Base-by-base conservation (phyloP, 1,284 basidiomycete species). In the Irpex rosettiformis region DNA sequence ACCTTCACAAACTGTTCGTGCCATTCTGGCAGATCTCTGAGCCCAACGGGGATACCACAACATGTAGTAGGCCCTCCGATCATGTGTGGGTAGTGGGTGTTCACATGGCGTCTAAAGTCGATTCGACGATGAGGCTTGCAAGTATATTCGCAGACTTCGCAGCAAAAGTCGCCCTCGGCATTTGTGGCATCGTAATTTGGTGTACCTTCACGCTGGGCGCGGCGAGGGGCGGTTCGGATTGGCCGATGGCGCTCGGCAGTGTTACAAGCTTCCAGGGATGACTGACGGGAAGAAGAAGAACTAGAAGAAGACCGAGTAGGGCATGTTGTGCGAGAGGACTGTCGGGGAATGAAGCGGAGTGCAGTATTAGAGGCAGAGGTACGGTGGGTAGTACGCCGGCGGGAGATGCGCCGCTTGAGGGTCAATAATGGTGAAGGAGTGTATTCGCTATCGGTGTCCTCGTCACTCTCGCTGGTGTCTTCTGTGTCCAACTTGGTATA, bases 1-100 rank as follows among this genome's bases (percentile, higher is more conserved):
- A 72, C 72, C 47, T 65, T 55, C 27, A 11, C n/a, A 22, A 51
- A 10, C 1, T 28, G 13, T n/a, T 18, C 13, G 11, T 28, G 11
- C 18, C 22, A 47, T 10, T 47, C 22, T 47, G 43, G 16, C n/a
- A 1, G 13, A 18, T 24, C 10, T 24, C 48, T 24, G 25, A 25
- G 24, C 27, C 13, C 48, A 1, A 51, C 25, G 18, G 48, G 48
- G 27, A 51, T 29, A 24, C 48, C 48, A 25, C 48, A 51, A 25
- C 48, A 51, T n/a, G 18, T 18, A 8, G 10, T 24, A 8, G 48
- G 25, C 24, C 48, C 48, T 22, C 24, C 48, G 3, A 25, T 51
- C 25, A 29, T 16, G 1, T 25, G n/a, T 8, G 48, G 48, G 18
- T 51, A 51, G 25, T 51, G 48, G 1, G 48, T 51, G 21, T 51